Conservation (phyloP, 495 filamentous ascomycete species). For the Neurospora sublineolata region DNA sequence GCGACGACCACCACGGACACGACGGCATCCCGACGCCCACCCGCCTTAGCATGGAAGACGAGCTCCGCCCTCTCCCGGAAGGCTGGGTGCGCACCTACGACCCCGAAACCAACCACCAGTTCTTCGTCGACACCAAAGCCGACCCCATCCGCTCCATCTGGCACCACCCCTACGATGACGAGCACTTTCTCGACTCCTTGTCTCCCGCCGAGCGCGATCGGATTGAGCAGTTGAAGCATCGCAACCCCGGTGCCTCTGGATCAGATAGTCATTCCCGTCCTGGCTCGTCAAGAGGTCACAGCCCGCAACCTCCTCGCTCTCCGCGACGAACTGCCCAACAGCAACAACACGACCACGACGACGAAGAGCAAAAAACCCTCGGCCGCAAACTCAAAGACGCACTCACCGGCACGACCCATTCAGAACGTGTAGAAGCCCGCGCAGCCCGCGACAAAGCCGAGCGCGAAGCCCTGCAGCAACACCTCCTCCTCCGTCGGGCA, state of each 20-base stretch:
- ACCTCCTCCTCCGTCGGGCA: constrained; percentile 9
- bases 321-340: neutral
- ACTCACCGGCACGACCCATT: constrained; percentile 17
- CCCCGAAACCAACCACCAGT: constrained; percentile 18
- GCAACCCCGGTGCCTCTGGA: neutral
- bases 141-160: constrained; percentile 20
- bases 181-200: constrained; percentile 8
- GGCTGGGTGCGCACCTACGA: constrained; percentile 23
- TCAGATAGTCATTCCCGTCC: neutral
- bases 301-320: neutral
- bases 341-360: neutral
- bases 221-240: neutral
- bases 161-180: constrained; percentile 24
- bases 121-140: constrained; percentile 22
- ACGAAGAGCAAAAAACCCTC: neutral
- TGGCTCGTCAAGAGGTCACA: neutral
- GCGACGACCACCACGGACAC: neutral
- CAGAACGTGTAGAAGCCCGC: constrained; percentile 9
- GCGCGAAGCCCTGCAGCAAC: constrained; percentile 15
- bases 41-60: constrained; percentile 23
- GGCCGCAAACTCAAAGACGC: constrained; percentile 17
- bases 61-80: constrained; percentile 15
- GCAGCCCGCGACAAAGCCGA: constrained; percentile 5
- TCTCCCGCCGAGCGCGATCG: constrained; percentile 2
- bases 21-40: constrained; percentile 18